phyloP scores from a whole-genome alignment of 192 early-diverging fungal genomes.

The Spizellomyces sp. region DNA sequence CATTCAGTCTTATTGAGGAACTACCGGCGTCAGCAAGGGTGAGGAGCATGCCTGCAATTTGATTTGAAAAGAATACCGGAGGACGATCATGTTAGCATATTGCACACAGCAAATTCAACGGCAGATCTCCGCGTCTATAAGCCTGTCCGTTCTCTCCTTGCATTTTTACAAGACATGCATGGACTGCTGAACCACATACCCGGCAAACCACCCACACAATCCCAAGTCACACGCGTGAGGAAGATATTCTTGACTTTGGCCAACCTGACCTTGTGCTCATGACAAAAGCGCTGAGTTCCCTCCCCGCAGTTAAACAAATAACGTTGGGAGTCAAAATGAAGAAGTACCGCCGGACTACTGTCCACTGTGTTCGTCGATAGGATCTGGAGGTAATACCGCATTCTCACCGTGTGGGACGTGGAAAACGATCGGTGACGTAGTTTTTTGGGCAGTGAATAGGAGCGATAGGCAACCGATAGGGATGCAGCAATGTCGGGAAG shows the following conservation, averaged over 20 bases:
- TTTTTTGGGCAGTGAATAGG: no score
- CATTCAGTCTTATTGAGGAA: conserved; percentile 60
- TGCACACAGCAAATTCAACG: no score
- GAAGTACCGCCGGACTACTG: conserved; percentile 66
- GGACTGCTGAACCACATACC: conserved; percentile 46
- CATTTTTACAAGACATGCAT: no score
- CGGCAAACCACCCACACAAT: conserved; percentile 83
- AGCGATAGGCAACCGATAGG: no score
- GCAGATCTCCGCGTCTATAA: no score
- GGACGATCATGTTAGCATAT: no score
- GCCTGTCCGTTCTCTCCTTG: no score
- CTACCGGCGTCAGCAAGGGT: conserved; percentile 81
- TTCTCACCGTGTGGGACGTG: background rate
- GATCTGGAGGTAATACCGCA: conserved; percentile 38
- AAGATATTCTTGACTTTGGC: conserved; percentile 77
- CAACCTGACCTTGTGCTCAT: conserved; percentile 74
- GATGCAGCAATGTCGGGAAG: no score
- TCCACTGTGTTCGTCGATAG: conserved; percentile 52
- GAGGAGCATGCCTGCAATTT: conserved; percentile 75
- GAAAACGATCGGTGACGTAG: no score
- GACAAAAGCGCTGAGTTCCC: conserved; percentile 82
- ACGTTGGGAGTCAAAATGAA: conserved; percentile 74
- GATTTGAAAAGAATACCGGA: no score
- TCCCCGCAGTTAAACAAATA: conserved; percentile 96
- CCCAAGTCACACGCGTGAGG: conserved; percentile 82